A percentile compares a stretch with the other conserved stretches of the same genome.
Conservation (phyloP, 805 yeast genomes). For the Torulaspora maleeae region DNA sequence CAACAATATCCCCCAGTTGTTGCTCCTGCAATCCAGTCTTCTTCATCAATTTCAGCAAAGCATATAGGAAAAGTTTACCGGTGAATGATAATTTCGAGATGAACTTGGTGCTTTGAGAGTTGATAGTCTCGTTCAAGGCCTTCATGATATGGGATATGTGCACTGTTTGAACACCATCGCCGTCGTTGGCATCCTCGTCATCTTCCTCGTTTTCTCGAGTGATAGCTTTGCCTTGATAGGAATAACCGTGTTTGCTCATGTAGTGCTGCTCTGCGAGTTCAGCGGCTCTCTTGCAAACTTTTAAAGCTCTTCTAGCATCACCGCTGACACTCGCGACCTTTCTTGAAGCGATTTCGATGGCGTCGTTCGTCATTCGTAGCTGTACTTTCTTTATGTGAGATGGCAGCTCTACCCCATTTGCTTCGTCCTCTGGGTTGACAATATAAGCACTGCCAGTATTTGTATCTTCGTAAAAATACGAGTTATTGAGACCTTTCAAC, state of each 20-base stretch:
- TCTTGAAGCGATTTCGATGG: conserved; percentile 86
- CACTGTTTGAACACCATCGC: conserved; percentile 48
- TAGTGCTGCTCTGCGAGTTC: conserved; percentile 75
- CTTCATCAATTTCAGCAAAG: conserved; percentile 57
- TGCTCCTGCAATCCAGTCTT: conserved; percentile 70
- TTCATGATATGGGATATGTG: conserved; percentile 68
- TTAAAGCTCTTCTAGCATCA: conserved; percentile 90
- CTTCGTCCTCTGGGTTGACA: conserved; percentile 19
- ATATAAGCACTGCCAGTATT: conserved; percentile 39
- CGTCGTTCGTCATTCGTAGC: conserved; percentile 52
- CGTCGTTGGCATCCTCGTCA: conserved; percentile 26
- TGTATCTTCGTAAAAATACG: conserved; percentile 33
- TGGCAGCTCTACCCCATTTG: conserved; percentile 9
- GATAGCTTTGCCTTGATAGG: conserved; percentile 24
- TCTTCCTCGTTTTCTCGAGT: conserved; percentile 12
- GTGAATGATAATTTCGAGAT: conserved; percentile 59
- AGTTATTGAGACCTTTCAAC: conserved; percentile 46
- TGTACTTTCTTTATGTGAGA: conserved; percentile 30
- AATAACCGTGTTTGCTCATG: conserved; percentile 36
- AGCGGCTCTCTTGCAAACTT: conserved; percentile 82
- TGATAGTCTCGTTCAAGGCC: conserved; percentile 75
- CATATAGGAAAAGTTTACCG: conserved; percentile 67
- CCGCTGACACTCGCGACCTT: conserved; percentile 96
- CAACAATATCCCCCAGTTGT: conserved; percentile 68
- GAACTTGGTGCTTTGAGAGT: conserved; percentile 63